These are phyloP conservation scores for Trichoderma erinaceum DNA, from an alignment of 495 filamentous ascomycete species.

Conservation along the genomic window DNA sequence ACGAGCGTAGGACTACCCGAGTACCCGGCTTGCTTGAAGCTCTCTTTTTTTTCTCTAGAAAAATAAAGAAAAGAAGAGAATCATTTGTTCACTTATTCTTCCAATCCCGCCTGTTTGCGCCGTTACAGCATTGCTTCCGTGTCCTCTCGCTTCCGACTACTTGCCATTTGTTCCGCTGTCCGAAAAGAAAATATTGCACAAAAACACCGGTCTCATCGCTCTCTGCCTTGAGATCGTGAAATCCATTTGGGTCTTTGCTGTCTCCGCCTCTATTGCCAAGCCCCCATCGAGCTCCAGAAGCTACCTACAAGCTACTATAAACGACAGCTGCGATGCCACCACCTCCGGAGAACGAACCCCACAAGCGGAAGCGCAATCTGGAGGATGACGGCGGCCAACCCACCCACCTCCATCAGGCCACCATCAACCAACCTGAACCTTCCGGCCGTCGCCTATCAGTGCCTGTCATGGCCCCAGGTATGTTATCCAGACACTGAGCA, in stretches of 20 bases:
- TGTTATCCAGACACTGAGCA: not conserved
- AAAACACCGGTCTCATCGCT: not conserved
- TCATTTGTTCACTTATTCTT: no score
- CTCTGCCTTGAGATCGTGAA: not conserved
- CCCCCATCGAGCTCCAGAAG: not conserved
- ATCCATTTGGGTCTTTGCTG: not conserved
- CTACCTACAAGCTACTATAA: not conserved
- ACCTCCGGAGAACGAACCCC: constrained; percentile 29
- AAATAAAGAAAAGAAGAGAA: no score
- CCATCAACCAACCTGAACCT: not conserved
- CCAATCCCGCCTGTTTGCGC: no score
- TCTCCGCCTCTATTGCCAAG: not conserved
- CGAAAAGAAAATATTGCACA: no score
- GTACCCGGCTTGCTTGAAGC: no score
- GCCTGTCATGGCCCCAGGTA: not conserved
- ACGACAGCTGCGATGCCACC: constrained; percentile 24
- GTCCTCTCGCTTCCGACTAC: no score
- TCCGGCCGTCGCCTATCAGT: not conserved
- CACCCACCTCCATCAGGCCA: constrained; percentile 18
- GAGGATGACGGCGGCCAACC: constrained; percentile 34
- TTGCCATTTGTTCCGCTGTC: not conserved
- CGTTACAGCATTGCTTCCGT: no score
- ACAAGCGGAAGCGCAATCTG: constrained; percentile 38
- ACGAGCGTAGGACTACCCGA: no score
- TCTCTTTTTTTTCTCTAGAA: no score